Evolutionary conservation across 2,329 filamentous ascomycete genomes (phyloP).

Genomic region (Chaetomiaceae sp.): DNA sequence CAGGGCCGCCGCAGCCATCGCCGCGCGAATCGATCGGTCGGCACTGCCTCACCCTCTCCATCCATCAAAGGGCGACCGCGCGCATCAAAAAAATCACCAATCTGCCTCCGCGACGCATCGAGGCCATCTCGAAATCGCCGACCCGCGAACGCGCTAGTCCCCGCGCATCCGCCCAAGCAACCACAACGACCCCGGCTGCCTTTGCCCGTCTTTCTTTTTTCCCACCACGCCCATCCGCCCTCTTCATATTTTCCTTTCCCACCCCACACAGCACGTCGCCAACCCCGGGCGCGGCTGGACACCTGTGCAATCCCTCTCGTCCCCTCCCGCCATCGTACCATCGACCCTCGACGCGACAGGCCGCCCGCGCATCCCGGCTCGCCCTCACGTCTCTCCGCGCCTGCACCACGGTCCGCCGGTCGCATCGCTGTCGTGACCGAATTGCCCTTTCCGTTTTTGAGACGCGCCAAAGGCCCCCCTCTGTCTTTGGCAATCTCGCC

Average conservation of each 20-base stretch:
- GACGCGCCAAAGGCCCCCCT: slow-evolving; percentile 14
- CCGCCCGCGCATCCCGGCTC: slow-evolving; percentile 7
- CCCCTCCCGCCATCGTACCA: slow-evolving; percentile 11
- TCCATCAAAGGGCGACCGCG: slow-evolving; percentile 45
- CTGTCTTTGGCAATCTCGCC: neutral
- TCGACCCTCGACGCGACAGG: slow-evolving; percentile 19
- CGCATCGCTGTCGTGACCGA: slow-evolving; percentile 8
- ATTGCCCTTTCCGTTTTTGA: slow-evolving; percentile 6
- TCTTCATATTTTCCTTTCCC: slow-evolving; percentile 19
- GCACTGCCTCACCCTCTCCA: slow-evolving; percentile 34
- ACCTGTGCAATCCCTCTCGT: neutral
- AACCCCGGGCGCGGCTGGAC: slow-evolving; percentile 21
- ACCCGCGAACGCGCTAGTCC: slow-evolving; percentile 50
- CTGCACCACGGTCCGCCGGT: neutral
- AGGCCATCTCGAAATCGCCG: slow-evolving; percentile 49
- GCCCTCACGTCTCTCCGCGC: neutral
- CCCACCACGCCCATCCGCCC: slow-evolving; percentile 32
- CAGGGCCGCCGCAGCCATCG: slow-evolving; percentile 20
- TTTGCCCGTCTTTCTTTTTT: slow-evolving; percentile 38
- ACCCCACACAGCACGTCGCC: slow-evolving; percentile 18
- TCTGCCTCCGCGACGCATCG: slow-evolving; percentile 53
- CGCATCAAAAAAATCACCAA: slow-evolving; percentile 58
- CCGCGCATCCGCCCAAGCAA: slow-evolving; percentile 39
- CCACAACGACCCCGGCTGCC: slow-evolving; percentile 36
- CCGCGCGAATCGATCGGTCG: slow-evolving; percentile 26